Percentiles rank a stretch among this genome's conserved stretches.
These are phyloP conservation scores for Helenozyma rhizophorensis DNA, from an alignment of 805 yeast species.

Conservation along the genomic window DNA sequence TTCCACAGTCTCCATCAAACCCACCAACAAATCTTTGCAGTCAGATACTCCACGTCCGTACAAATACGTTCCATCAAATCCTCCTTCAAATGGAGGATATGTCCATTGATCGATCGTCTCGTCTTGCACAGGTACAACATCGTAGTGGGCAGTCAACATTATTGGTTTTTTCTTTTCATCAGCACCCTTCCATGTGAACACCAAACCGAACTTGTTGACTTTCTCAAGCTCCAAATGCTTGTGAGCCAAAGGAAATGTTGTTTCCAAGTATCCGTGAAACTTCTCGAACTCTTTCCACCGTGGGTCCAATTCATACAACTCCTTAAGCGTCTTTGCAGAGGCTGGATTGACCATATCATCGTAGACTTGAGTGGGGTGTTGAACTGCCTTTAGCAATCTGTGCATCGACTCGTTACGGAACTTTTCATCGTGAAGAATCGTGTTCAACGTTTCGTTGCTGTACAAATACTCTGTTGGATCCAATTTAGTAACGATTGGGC, in stretches of 20 bases:
- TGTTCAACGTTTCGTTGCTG: conserved; percentile 16
- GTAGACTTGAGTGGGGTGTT: conserved; percentile 29
- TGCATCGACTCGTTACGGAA: conserved; percentile 21
- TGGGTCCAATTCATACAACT: conserved; percentile 22
- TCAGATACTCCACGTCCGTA: conserved; percentile 36
- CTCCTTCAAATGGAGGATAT: conserved; percentile 55
- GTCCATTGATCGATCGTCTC: conserved; percentile 57
- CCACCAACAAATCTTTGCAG: conserved; percentile 42
- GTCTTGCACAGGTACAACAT: conserved; percentile 71
- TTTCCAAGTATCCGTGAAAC: conserved; percentile 51
- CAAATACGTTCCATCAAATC: conserved; percentile 52
- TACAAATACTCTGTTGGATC: conserved; percentile 22
- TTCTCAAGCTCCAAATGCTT: conserved; percentile 36
- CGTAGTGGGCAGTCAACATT: conserved; percentile 72
- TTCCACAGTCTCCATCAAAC: conserved; percentile 36
- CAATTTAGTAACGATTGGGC: conserved; percentile 32
- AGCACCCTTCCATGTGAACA: conserved; percentile 59
- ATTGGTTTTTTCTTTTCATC: conserved; percentile 57
- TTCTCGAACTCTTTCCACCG: conserved; percentile 23
- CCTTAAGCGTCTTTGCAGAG: conserved; percentile 17
- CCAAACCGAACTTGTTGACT: conserved; percentile 60
- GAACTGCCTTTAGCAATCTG: conserved; percentile 25
- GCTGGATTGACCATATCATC: conserved; percentile 30
- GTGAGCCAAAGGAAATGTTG: conserved; percentile 52
- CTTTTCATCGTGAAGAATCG: conserved; percentile 23